These are phyloP conservation scores for Melampsora allii-populina DNA, from an alignment of 1,284 basidiomycete genomes.

Conservation along the genomic window DNA sequence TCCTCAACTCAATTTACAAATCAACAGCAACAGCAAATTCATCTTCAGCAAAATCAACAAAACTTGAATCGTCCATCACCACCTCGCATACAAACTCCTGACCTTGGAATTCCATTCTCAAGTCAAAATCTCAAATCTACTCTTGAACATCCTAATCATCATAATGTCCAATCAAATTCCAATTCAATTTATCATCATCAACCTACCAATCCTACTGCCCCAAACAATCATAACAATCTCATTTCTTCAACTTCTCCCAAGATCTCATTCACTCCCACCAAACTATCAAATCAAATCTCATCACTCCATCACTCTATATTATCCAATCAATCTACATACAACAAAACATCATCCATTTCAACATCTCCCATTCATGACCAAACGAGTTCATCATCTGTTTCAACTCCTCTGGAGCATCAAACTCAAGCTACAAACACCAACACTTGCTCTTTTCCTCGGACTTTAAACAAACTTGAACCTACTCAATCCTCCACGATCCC, in stretches of 20 bases:
- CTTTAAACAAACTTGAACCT: neutral
- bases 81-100: conserved; percentile 14
- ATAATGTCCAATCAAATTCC: neutral
- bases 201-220: neutral
- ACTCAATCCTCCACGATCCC: neutral
- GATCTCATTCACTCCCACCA: neutral
- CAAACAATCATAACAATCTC: neutral
- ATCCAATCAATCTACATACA: neutral
- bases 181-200: conserved; percentile 4
- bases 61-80: neutral
- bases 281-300: conserved; percentile 3
- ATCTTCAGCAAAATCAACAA: neutral
- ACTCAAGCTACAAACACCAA: neutral
- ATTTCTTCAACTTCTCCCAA: neutral
- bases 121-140: neutral
- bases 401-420: neutral
- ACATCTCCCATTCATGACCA: neutral
- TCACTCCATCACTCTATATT: neutral
- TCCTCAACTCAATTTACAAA: neutral
- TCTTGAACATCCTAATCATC: neutral
- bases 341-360: neutral
- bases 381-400: neutral
- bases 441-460: neutral
- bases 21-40: neutral
- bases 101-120: conserved; percentile 7